Evolutionary conservation across 352 stramenopile species (phyloP).

Genomic region (Globisporangium yorkense): DNA sequence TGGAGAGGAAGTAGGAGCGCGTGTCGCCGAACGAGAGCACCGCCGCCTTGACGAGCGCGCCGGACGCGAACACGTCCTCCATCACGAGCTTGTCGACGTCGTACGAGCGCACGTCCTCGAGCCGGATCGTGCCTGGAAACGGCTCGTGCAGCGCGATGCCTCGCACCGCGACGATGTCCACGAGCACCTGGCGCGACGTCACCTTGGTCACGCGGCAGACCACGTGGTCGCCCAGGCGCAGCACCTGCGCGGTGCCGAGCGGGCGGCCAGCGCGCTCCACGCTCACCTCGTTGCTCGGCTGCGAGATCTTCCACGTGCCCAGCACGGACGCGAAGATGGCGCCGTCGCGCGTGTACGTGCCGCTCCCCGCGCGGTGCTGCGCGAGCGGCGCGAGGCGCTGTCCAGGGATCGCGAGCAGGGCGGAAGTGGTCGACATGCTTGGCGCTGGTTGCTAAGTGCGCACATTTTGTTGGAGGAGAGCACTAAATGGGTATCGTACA

Average conservation of each 20-base stretch:
- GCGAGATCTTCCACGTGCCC: constrained; percentile 32
- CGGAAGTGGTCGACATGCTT: constrained; percentile 19
- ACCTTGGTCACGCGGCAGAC: constrained; percentile 65
- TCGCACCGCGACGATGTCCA: constrained; percentile 70
- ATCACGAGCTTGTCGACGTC: constrained; percentile 81
- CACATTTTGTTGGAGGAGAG: not conserved
- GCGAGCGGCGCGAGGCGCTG: constrained; percentile 40
- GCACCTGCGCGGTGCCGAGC: constrained; percentile 63
- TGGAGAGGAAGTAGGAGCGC: constrained; percentile 83
- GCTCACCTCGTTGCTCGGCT: constrained; percentile 27
- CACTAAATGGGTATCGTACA: not conserved
- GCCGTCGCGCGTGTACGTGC: constrained; percentile 54
- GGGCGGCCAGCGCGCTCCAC: constrained; percentile 45
- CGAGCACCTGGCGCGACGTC: constrained; percentile 62
- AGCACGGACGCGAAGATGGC: constrained; percentile 69
- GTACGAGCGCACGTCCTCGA: constrained; percentile 74
- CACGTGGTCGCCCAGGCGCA: constrained; percentile 59
- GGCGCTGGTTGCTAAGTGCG: not conserved
- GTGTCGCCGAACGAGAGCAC: constrained; percentile 85
- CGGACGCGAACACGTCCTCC: constrained; percentile 66
- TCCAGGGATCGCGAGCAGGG: constrained; percentile 37
- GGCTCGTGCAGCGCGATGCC: constrained; percentile 71
- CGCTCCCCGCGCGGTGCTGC: constrained; percentile 33
- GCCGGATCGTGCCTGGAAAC: constrained; percentile 72
- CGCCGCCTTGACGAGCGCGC: constrained; percentile 65